These are phyloP conservation scores for Rhynchosporium graminicola DNA, from an alignment of 2,329 filamentous ascomycete species.

Conservation along the genomic window DNA sequence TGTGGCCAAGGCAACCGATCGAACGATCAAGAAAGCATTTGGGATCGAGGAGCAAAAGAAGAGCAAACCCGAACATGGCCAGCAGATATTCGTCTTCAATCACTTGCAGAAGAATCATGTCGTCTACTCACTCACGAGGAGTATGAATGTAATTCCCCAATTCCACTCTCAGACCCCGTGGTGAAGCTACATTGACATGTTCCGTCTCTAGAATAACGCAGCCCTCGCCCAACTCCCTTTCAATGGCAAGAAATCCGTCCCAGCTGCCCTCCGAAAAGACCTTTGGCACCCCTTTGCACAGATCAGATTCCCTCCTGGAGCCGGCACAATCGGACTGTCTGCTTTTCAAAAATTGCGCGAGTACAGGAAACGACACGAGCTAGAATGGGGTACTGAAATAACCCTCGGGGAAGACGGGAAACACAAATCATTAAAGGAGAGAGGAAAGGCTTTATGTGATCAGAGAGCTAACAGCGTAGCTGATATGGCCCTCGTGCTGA, in stretches of 20 bases:
- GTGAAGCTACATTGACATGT: background rate
- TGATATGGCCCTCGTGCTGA: conserved; percentile 55
- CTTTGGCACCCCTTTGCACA: conserved; percentile 64
- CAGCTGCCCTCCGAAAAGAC: conserved; percentile 64
- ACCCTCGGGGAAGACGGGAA: conserved; percentile 34
- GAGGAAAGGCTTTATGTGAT: conserved; percentile 56
- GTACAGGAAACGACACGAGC: conserved; percentile 62
- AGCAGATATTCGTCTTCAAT: conserved; percentile 43
- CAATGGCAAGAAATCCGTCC: conserved; percentile 68
- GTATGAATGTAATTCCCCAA: conserved; percentile 39
- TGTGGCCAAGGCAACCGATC: background rate
- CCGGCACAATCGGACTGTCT: conserved; percentile 56
- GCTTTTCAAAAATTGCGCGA: conserved; percentile 66
- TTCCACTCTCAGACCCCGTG: background rate
- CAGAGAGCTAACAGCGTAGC: conserved; percentile 64
- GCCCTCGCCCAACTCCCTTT: conserved; percentile 60
- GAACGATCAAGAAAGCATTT: conserved; percentile 2
- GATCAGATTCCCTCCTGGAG: conserved; percentile 57
- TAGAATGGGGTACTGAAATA: conserved; percentile 57
- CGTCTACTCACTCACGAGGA: conserved; percentile 44
- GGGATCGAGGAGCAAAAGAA: conserved; percentile 10
- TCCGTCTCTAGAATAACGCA: conserved; percentile 44
- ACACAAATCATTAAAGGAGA: conserved; percentile 37
- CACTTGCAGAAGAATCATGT: conserved; percentile 45
- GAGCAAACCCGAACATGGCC: conserved; percentile 38